phyloP scores from a whole-genome alignment of 805 yeast genomes.

The Lipomyces japonicus region DNA sequence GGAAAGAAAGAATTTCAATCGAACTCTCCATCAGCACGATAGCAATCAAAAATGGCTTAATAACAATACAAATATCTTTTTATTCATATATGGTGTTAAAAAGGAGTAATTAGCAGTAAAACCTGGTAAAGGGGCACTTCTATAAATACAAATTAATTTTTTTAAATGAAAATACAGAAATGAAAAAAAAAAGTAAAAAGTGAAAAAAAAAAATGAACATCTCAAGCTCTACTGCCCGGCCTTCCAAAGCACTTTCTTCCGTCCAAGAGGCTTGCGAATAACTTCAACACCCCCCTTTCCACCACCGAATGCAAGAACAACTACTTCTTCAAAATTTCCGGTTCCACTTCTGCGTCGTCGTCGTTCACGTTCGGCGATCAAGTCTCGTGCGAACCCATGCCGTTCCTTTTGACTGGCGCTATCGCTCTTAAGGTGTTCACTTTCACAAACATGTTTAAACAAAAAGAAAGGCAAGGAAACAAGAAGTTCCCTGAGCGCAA shows the following conservation, averaged over 20 bases:
- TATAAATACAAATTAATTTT: too few species aligned
- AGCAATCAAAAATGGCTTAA: too few species aligned
- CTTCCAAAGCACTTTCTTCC: slow-evolving; percentile 28
- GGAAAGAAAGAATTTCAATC: not conserved
- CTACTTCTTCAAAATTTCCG: slow-evolving; percentile 33
- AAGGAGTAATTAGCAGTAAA: too few species aligned
- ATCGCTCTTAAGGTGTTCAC: slow-evolving; percentile 25
- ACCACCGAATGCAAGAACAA: slow-evolving; percentile 39
- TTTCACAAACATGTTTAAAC: slow-evolving; percentile 34
- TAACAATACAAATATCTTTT: too few species aligned
- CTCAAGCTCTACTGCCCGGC: slow-evolving; percentile 14
- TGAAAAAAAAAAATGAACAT: too few species aligned
- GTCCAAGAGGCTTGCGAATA: slow-evolving; percentile 22
- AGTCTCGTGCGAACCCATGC: slow-evolving; percentile 35
- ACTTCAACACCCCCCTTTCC: slow-evolving; percentile 36
- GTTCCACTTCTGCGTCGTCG: slow-evolving; percentile 17
- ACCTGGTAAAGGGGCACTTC: too few species aligned
- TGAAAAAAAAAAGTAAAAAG: too few species aligned
- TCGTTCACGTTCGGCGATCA: slow-evolving; percentile 32
- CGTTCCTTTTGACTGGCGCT: slow-evolving; percentile 34
- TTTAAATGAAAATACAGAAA: too few species aligned
- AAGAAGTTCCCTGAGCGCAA: slow-evolving; percentile 22
- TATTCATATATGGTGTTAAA: too few species aligned
- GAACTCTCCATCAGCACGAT: too few species aligned
- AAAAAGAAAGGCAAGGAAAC: slow-evolving; percentile 33